These are phyloP conservation scores for Phytopythium mirpurense DNA, from an alignment of 352 stramenopile genomes.

Conservation along the genomic window DNA sequence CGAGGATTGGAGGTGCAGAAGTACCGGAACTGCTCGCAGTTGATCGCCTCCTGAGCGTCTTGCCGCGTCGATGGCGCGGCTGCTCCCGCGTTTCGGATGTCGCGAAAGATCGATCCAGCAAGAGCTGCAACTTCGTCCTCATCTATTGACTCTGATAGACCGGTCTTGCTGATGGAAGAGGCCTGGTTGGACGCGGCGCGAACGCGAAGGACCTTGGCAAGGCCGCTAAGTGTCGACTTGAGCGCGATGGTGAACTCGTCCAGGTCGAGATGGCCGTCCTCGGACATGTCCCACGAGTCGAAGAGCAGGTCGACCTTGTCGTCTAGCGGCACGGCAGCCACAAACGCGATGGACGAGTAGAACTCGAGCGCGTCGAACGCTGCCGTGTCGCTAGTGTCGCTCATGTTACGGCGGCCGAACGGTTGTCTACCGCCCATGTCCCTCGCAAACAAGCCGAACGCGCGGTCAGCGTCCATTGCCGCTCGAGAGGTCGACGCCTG, in stretches of 20 bases:
- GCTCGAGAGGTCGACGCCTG: constrained; percentile 35
- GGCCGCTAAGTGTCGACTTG: constrained; percentile 73
- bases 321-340: constrained; percentile 44
- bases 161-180: background rate
- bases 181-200: background rate
- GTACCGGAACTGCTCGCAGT: constrained; percentile 70
- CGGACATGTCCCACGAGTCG: constrained; percentile 86
- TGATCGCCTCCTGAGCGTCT: constrained; percentile 42
- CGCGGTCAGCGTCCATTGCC: constrained; percentile 39
- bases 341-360: constrained; percentile 65
- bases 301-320: constrained; percentile 84
- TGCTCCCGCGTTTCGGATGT: constrained; percentile 41
- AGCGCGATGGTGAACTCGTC: constrained; percentile 86
- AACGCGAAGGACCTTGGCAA: constrained; percentile 52
- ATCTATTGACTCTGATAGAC: constrained; percentile 20
- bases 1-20: constrained; percentile 67
- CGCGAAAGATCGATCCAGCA: constrained; percentile 57
- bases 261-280: constrained; percentile 69
- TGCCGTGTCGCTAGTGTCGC: constrained; percentile 4
- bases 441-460: constrained; percentile 52
- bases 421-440: background rate
- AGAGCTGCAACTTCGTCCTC: constrained; percentile 67
- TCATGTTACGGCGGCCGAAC: background rate
- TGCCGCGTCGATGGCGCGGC: constrained; percentile 13
- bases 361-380: constrained; percentile 80